Conservation (phyloP, 345 rosid genomes). For the Raphanus sativus region DNA sequence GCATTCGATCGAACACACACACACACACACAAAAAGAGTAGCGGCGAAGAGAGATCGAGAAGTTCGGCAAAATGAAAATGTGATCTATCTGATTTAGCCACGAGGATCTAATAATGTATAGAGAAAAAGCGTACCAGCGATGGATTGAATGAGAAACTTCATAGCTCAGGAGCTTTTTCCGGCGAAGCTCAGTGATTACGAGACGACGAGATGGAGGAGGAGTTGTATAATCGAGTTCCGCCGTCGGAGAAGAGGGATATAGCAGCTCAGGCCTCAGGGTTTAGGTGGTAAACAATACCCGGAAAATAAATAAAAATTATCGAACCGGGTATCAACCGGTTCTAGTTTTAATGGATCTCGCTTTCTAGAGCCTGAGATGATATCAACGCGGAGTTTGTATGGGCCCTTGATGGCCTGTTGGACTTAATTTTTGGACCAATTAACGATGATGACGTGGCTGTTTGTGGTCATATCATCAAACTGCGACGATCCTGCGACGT, state of each 20-base stretch:
- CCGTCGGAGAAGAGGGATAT: slow-evolving; percentile 17
- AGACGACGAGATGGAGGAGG: slow-evolving; percentile 8
- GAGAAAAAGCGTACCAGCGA: slow-evolving; percentile 34
- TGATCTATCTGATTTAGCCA: slow-evolving; percentile 16
- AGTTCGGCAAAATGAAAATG: not conserved
- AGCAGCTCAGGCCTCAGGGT: slow-evolving; percentile 19
- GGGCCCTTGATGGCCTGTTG: slow-evolving; percentile 9
- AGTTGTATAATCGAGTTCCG: slow-evolving; percentile 11
- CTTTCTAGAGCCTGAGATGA: not conserved
- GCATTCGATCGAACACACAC: not conserved
- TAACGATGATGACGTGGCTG: slow-evolving; percentile 9
- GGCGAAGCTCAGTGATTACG: slow-evolving; percentile 15
- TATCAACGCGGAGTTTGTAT: not conserved
- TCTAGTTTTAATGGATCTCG: not conserved
- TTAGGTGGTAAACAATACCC: slow-evolving; percentile 20
- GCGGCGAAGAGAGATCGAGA: not conserved
- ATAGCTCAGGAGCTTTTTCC: slow-evolving; percentile 38
- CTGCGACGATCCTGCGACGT: slow-evolving; percentile 12
- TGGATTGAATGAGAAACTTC: slow-evolving; percentile 57
- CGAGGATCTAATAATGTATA: not conserved
- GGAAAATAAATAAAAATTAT: not conserved
- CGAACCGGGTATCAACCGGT: slow-evolving; percentile 15
- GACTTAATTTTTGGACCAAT: not conserved
- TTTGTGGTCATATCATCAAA: slow-evolving; percentile 5
- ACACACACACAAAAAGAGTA: not conserved